Evolutionary conservation across 2,329 filamentous ascomycete genomes (phyloP).

Genomic region (Didymella pinodella): DNA sequence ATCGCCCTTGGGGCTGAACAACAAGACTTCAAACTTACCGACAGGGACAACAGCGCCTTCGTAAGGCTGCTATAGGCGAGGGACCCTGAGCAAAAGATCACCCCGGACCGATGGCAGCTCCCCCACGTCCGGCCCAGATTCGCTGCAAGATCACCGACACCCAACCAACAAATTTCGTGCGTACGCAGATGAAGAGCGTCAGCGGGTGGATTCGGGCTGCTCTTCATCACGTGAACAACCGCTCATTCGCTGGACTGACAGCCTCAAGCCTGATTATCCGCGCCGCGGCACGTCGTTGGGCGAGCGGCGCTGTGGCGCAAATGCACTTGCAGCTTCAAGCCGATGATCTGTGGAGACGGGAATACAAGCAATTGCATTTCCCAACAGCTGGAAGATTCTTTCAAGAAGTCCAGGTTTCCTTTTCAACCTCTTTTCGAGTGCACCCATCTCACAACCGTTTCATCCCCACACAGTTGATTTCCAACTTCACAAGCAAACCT

Average conservation of each 20-base stretch:
- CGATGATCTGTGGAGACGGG: constrained; percentile 18
- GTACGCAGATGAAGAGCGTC: constrained; percentile 4
- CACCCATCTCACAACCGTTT: not conserved
- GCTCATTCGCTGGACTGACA: constrained; percentile 6
- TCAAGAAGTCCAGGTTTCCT: not conserved
- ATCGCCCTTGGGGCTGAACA: not conserved
- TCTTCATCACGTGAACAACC: not conserved
- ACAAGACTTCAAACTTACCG: constrained; percentile 6
- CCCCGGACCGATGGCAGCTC: constrained; percentile 6
- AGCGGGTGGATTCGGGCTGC: constrained; percentile 18
- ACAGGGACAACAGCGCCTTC: constrained; percentile 2
- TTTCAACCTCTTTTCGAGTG: not conserved
- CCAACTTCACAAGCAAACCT: constrained; percentile 9
- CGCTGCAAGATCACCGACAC: constrained; percentile 8
- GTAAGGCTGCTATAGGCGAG: not conserved
- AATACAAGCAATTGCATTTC: constrained; percentile 2
- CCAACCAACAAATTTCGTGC: constrained; percentile 9
- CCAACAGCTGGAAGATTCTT: constrained; percentile 18
- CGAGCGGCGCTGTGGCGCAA: constrained; percentile 13
- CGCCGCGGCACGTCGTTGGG: constrained; percentile 12
- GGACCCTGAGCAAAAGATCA: constrained; percentile 8
- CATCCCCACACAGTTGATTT: not conserved
- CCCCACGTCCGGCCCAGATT: constrained; percentile 6
- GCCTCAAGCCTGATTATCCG: not conserved
- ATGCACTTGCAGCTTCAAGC: constrained; percentile 12